Evolutionary conservation across 176 grass and related monocot genomes (phyloP), one percentile per base, ranked within the genome.

Genomic region (Leersia perrieri): DNA sequence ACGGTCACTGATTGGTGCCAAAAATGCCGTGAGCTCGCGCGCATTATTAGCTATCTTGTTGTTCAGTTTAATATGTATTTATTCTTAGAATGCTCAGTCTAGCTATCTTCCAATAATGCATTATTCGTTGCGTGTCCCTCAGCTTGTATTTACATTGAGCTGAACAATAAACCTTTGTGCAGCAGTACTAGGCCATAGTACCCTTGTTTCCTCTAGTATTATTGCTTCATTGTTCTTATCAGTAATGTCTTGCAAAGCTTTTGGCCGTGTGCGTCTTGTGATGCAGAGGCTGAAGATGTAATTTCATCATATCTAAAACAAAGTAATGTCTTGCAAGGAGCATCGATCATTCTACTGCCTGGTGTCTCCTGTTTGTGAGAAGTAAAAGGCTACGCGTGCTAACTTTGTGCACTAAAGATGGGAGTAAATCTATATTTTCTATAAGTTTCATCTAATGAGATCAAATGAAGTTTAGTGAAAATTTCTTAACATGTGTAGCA

Each of bases 21-120:
- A 45, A 35, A 33, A 51, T 36, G 40, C 8, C 33, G 55, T 82
- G 51, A 53, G 74, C 5, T 73, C 18, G 60, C 27, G 11, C 78
- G 30, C 47, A 74, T 35, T 68, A 18, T 49, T 61, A 73, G 11
- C 68, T 11, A 1, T 73, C 4, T 26, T 30, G 20, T 44, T 23
- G 25, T 84, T 36, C 87, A 41, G 22, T 80, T 75, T 64, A 65
- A 25, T n/a, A n/a, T 77, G 55, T 79, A 68, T 83, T 35, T 83
- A 78, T 70, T 11, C 35, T 31, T 80, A 61, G 61, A 62, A 49
- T 57, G 11, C 0, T 18, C 45, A 68, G 25, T 26, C 42, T 65
- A 77, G 28, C 13, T 36, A 53, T 7, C 15, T 30, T 75, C n/a
- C 5, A 72, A 76, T 76, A 63, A 73, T 6, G 3, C 38, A 33